These are phyloP conservation scores for Juglanconis juglandina DNA, from an alignment of 2,329 filamentous ascomycete species.

Conservation along the genomic window DNA sequence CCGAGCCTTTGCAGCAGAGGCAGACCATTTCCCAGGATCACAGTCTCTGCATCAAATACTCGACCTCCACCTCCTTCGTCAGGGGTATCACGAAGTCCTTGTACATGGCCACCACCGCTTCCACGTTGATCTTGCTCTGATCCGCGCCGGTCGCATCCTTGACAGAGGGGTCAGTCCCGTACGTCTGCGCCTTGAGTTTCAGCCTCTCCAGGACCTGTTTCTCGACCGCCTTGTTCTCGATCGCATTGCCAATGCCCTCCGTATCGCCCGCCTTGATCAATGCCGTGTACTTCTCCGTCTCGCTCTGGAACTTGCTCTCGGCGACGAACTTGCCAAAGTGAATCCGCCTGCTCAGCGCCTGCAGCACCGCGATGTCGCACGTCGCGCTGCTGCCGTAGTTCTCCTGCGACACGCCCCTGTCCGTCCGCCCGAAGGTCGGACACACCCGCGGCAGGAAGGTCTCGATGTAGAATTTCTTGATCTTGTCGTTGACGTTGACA, in stretches of 20 bases:
- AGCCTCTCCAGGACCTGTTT: slow-evolving; percentile 85
- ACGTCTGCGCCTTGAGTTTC: slow-evolving; percentile 84
- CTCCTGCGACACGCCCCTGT: slow-evolving; percentile 81
- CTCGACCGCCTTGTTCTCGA: slow-evolving; percentile 87
- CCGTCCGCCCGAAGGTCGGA: slow-evolving; percentile 69
- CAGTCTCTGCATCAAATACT: slow-evolving; percentile 94
- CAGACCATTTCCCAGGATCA: slow-evolving; percentile 32
- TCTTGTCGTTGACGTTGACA: slow-evolving; percentile 84
- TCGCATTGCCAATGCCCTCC: slow-evolving; percentile 79
- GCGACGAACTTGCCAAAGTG: slow-evolving; percentile 99
- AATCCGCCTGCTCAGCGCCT: slow-evolving; percentile 84
- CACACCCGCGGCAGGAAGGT: slow-evolving; percentile 82
- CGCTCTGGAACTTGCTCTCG: slow-evolving; percentile 86
- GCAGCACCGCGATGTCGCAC: slow-evolving; percentile 84
- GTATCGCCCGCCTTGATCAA: slow-evolving; percentile 80
- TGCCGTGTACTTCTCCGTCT: slow-evolving; percentile 74
- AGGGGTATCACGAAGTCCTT: slow-evolving; percentile 89
- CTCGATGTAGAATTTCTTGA: slow-evolving; percentile 81
- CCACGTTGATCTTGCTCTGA: slow-evolving; percentile 81
- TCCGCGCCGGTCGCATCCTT: slow-evolving; percentile 42
- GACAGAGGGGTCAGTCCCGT: slow-evolving; percentile 81
- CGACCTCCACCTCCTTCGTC: slow-evolving; percentile 97
- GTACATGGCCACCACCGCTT: slow-evolving; percentile 89
- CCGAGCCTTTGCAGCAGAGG: not conserved
- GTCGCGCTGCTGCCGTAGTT: slow-evolving; percentile 94